Base-by-base conservation (phyloP, 192 early-diverging fungal species). In the Funneliformis mosseae region DNA sequence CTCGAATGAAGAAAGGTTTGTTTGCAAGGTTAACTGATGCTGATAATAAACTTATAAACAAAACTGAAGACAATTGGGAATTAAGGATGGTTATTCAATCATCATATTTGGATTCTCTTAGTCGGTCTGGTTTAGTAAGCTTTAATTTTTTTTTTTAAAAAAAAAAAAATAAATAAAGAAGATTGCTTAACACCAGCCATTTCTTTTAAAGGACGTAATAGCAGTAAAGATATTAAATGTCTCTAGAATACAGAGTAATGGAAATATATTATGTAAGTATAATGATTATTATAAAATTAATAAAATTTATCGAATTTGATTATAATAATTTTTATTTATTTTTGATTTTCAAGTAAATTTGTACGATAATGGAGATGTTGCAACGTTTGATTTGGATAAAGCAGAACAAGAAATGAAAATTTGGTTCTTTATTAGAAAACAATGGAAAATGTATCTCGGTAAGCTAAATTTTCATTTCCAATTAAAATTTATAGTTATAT, bases 161-260 rank as follows among this genome's bases (percentile, higher is more conserved):
- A 42, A 38, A 39, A 41, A 70, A 38, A 41, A 41, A 42, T n/a
- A n/a, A n/a, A n/a, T n/a, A n/a, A n/a, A n/a, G n/a, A n/a, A n/a
- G n/a, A n/a, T 70, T 8, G 23, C 8, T 14, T 10, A n/a, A n/a
- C 16, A 43, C n/a, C 39, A 21, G 8, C 16, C 16, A 38, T 70
- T 9, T 8, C 45, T 55, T 75, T 33, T 60, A 18, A 27, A 75
- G 74, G 74, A 50, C 28, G 74, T 75, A 39, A 59, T 75, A 23
- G 74, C 74, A 14, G 74, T 75, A n/a, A 75, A 59, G 59, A 38
- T 42, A 75, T 59, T 75, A 23, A 75, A 75, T 75, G 38, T 59
- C 59, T 75, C 74, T n/a, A 50, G 55, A 60, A 28, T 38, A n/a
- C 27, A 60, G 10, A 50, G 8, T 25, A 60, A 23, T n/a, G 74